phyloP scores from a whole-genome alignment of 2,329 filamentous ascomycete species.

The Rhytidhysteron rufulum region DNA sequence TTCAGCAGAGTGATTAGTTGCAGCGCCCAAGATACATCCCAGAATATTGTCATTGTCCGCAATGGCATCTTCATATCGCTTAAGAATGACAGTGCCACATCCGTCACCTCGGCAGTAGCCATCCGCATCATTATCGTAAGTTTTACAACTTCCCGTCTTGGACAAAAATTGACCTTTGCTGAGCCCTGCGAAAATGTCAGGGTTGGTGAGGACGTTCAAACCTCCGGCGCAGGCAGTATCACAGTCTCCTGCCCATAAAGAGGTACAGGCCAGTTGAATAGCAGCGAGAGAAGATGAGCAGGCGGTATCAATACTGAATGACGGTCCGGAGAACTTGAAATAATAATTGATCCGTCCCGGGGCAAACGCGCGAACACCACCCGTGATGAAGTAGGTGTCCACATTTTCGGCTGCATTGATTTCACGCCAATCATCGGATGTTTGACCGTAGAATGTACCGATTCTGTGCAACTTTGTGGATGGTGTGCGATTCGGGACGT shows the following conservation, averaged over 20 bases:
- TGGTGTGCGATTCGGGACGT: constrained; percentile 67
- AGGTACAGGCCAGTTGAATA: constrained; percentile 68
- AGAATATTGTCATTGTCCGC: constrained; percentile 69
- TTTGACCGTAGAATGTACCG: constrained; percentile 71
- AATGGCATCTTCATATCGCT: constrained; percentile 74
- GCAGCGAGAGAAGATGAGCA: constrained; percentile 72
- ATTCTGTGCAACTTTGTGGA: constrained; percentile 63
- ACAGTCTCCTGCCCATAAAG: constrained; percentile 71
- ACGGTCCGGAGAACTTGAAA: constrained; percentile 72
- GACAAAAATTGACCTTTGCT: constrained; percentile 75
- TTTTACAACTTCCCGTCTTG: constrained; percentile 72
- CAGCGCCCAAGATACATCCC: constrained; percentile 70
- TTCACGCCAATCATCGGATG: constrained; percentile 73
- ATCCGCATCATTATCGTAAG: constrained; percentile 75
- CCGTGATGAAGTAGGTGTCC: constrained; percentile 65
- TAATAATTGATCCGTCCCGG: constrained; percentile 70
- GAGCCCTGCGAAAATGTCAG: constrained; percentile 73
- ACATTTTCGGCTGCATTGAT: constrained; percentile 70
- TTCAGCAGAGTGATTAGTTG: constrained; percentile 79
- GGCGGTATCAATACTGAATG: constrained; percentile 71
- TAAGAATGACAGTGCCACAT: constrained; percentile 70
- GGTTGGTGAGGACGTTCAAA: constrained; percentile 73
- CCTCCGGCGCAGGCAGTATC: constrained; percentile 80
- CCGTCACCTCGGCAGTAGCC: constrained; percentile 80
- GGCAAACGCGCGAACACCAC: constrained; percentile 58